phyloP scores from a whole-genome alignment of 2,329 filamentous ascomycete genomes.

The Neofusicoccum umdonicola region DNA sequence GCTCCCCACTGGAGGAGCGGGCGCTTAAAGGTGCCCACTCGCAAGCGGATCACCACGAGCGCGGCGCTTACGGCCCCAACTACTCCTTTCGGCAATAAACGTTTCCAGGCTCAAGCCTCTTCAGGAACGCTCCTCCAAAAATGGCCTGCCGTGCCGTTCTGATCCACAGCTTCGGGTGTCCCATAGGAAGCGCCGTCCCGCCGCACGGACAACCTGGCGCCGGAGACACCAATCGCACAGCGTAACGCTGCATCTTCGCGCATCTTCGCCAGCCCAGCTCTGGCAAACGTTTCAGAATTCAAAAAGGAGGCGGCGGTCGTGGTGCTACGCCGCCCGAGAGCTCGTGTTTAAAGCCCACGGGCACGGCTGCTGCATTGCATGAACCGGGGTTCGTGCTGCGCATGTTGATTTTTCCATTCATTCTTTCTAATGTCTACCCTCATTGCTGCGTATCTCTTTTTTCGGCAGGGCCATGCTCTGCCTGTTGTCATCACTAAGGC shows the following conservation, averaged over 20 bases:
- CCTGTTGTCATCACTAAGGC: neutral
- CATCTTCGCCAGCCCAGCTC: neutral
- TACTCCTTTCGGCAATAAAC: neutral
- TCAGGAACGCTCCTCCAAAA: neutral
- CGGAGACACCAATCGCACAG: neutral
- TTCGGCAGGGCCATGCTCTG: neutral
- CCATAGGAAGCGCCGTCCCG: neutral
- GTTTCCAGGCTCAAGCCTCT: neutral
- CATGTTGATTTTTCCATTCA: neutral
- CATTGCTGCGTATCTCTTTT: neutral
- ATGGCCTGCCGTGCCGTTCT: neutral
- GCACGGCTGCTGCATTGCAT: neutral
- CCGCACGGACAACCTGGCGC: neutral
- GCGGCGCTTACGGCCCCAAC: conserved; percentile 10
- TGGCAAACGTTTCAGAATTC: conserved; percentile 6
- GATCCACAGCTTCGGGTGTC: neutral
- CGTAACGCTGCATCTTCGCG: neutral
- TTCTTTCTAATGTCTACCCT: conserved; percentile 9
- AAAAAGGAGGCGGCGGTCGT: neutral
- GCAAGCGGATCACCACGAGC: conserved; percentile 1
- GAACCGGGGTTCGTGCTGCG: conserved; percentile 7
- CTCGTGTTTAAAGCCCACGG: neutral
- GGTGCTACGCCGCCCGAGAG: neutral
- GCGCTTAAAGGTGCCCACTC: conserved; percentile 4
- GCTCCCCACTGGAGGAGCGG: neutral